Percentiles rank a stretch among this genome's conserved stretches.
Evolutionary conservation across 306 rosid species (phyloP).

Genomic region (Pyrus bretschneideri): DNA sequence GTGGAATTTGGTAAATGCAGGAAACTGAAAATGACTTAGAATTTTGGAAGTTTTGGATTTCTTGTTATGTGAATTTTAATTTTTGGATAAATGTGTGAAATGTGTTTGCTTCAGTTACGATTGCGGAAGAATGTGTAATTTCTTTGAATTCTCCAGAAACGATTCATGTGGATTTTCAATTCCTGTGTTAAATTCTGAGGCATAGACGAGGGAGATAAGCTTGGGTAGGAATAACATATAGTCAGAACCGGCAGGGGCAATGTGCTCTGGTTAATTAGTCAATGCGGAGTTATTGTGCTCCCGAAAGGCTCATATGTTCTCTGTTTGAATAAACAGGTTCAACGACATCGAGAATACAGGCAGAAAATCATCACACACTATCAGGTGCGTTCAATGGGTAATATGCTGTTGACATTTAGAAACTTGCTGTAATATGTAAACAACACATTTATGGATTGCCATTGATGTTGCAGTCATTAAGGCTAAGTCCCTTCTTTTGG

Average conservation of each 20-base stretch:
- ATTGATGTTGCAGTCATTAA: background rate
- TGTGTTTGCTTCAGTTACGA: background rate
- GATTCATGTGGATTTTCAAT: background rate
- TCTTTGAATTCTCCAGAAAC: background rate
- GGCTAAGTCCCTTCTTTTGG: background rate
- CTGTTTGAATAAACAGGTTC: slow-evolving; percentile 49
- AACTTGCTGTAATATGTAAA: background rate
- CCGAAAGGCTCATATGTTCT: background rate
- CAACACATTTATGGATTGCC: background rate
- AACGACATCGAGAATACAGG: slow-evolving; percentile 72
- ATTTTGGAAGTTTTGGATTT: background rate
- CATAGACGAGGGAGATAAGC: background rate
- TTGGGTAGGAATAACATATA: background rate
- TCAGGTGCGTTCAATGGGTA: slow-evolving; percentile 39
- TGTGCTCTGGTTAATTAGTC: background rate
- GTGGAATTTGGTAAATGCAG: background rate
- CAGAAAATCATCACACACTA: slow-evolving; percentile 56
- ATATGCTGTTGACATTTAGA: background rate
- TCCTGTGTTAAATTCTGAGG: background rate
- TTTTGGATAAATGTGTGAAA: background rate
- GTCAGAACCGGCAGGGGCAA: background rate
- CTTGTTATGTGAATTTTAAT: background rate
- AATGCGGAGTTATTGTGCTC: background rate
- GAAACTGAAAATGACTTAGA: background rate
- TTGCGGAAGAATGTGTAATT: background rate